phyloP scores from a whole-genome alignment of 2,329 filamentous ascomycete species.

The Neodidymelliopsis sp. region DNA sequence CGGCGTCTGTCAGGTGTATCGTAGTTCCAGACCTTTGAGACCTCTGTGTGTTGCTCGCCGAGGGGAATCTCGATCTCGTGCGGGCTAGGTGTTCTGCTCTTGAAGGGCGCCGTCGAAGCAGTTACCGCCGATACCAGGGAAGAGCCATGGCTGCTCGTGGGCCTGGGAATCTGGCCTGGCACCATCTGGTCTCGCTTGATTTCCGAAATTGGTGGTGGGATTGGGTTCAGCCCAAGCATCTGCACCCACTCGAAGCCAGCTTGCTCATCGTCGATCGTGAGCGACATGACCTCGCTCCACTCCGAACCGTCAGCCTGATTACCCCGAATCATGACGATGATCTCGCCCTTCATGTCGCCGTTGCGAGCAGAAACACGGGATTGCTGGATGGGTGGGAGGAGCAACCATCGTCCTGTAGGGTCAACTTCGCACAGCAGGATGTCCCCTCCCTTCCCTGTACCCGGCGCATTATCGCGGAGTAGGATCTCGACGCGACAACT shows the following conservation, averaged over 20 bases:
- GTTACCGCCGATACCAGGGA: constrained; percentile 55
- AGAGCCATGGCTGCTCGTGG: constrained; percentile 62
- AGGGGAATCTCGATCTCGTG: constrained; percentile 68
- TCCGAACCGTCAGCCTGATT: constrained; percentile 65
- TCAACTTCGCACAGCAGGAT: constrained; percentile 94
- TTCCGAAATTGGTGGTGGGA: constrained; percentile 64
- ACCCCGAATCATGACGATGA: constrained; percentile 88
- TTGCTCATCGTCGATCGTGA: constrained; percentile 78
- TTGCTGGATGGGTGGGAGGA: constrained; percentile 87
- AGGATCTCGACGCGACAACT: constrained; percentile 90
- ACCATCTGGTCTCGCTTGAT: constrained; percentile 61
- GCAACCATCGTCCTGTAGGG: constrained; percentile 76
- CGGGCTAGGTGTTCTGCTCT: constrained; percentile 56
- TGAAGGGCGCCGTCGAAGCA: constrained; percentile 42
- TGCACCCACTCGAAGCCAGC: constrained; percentile 86
- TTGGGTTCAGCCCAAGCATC: constrained; percentile 74
- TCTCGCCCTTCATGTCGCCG: constrained; percentile 73
- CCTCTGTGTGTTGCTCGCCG: constrained; percentile 62
- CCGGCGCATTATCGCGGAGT: constrained; percentile 78
- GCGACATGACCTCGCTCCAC: constrained; percentile 86
- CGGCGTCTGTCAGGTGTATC: constrained; percentile 42
- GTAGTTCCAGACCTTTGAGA: constrained; percentile 55
- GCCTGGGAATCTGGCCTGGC: constrained; percentile 50
- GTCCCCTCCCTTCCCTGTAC: constrained; percentile 75
- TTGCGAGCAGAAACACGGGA: constrained; percentile 79